Evolutionary conservation across 345 rosid species (phyloP).

Genomic region (Reutealis trisperma): DNA sequence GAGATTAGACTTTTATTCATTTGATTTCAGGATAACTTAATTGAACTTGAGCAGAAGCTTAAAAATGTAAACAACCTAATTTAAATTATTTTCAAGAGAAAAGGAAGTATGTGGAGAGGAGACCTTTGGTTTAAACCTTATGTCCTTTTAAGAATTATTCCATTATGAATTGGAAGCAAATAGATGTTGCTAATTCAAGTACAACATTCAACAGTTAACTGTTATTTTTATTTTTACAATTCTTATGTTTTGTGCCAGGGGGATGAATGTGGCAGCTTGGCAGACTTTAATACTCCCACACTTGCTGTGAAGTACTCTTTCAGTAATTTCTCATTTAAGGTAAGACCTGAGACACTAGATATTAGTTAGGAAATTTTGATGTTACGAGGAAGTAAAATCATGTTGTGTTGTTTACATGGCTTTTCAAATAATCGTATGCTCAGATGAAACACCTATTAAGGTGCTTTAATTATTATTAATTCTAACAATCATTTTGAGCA

Average conservation of each 20-base stretch:
- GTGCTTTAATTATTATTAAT: background rate
- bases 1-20: background rate
- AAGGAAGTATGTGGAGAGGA: no score
- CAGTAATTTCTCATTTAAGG: constrained; percentile 97
- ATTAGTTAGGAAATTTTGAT: background rate
- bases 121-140: background rate
- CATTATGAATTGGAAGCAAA: background rate
- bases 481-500: background rate
- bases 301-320: constrained; percentile 83
- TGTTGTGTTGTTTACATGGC: background rate
- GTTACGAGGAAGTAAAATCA: background rate
- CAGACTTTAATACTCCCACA: constrained; percentile 66
- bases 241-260: constrained; percentile 46
- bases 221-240: background rate
- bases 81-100: no score
- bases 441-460: background rate
- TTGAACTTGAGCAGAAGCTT: background rate
- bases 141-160: background rate
- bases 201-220: background rate
- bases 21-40: background rate
- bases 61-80: no score
- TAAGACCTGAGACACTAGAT: constrained; percentile 23
- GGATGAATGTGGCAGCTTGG: constrained; percentile 77
- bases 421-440: background rate
- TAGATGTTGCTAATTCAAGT: background rate